A percentile compares a stretch with the other conserved stretches of the same genome.
These are phyloP conservation scores for Mollisiaceae sp. DNA, from an alignment of 2,329 filamentous ascomycete genomes.

Conservation along the genomic window DNA sequence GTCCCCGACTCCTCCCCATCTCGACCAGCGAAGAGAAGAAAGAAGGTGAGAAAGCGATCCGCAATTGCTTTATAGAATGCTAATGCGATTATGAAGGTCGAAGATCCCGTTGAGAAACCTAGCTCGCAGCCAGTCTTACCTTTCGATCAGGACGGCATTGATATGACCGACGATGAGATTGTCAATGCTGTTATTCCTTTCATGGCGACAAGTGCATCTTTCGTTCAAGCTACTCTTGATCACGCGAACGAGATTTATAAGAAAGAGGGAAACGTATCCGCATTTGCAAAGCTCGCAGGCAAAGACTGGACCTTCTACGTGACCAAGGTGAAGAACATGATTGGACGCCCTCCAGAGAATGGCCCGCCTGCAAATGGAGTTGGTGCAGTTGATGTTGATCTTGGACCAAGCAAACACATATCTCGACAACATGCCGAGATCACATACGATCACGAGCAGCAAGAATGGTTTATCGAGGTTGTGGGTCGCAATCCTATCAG, in stretches of 20 bases:
- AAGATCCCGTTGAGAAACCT: constrained; percentile 42
- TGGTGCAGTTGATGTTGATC: constrained; percentile 76
- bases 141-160: constrained; percentile 45
- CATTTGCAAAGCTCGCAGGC: constrained; percentile 82
- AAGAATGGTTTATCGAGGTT: constrained; percentile 82
- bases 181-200: constrained; percentile 35
- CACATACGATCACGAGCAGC: constrained; percentile 69
- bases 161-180: constrained; percentile 56
- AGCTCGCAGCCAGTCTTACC: constrained; percentile 47
- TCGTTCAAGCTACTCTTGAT: constrained; percentile 64
- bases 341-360: constrained; percentile 71
- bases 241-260: constrained; percentile 69
- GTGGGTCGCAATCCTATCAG: constrained; percentile 92
- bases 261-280: constrained; percentile 65
- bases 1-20: constrained; percentile 57
- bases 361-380: constrained; percentile 23
- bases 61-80: not conserved
- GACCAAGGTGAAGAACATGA: constrained; percentile 74
- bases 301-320: constrained; percentile 87
- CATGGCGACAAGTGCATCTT: constrained; percentile 34
- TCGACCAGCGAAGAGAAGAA: constrained; percentile 68
- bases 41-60: constrained; percentile 55
- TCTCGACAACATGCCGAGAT: constrained; percentile 79
- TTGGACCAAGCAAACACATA: constrained; percentile 82
- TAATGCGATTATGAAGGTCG: constrained; percentile 21